These are phyloP conservation scores for Pestalotiopsis sp. DNA, from an alignment of 2,329 filamentous ascomycete species.

Conservation along the genomic window DNA sequence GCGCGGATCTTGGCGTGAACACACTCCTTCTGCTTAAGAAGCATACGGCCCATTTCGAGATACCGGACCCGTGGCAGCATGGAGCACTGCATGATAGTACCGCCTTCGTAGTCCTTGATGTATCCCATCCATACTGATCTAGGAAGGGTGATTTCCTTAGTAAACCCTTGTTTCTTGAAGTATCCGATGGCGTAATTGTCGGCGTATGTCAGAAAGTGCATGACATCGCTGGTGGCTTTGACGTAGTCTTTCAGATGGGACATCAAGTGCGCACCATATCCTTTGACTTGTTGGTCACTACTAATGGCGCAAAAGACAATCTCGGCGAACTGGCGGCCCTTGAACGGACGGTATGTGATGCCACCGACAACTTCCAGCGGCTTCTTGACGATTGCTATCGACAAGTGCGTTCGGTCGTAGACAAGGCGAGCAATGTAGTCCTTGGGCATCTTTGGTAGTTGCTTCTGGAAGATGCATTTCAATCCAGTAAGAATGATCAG, in stretches of 20 bases:
- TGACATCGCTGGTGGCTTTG: conserved; percentile 92
- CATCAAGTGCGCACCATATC: conserved; percentile 97
- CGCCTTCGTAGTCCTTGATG: conserved; percentile 99
- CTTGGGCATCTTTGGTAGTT: conserved; percentile 98
- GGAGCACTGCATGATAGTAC: conserved; percentile 98
- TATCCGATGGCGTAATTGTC: conserved; percentile 99
- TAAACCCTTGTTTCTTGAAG: conserved; percentile 99
- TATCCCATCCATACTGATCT: conserved; percentile 97
- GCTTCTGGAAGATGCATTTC: conserved; percentile 98
- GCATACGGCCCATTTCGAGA: conserved; percentile 88
- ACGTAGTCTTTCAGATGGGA: conserved; percentile 98
- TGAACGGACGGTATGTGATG: conserved; percentile 95
- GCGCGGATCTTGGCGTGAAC: conserved; percentile 94
- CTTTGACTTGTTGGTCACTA: conserved; percentile 97
- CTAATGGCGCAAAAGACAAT: conserved; percentile 99
- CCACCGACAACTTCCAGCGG: conserved; percentile 94
- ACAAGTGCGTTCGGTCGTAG: conserved; percentile 94
- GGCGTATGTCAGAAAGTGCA: conserved; percentile 98
- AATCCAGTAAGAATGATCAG: conserved; percentile 93
- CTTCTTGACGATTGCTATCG: conserved; percentile 96
- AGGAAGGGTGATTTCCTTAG: conserved; percentile 94
- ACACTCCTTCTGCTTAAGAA: conserved; percentile 95
- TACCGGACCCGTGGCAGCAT: conserved; percentile 97
- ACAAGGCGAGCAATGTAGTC: conserved; percentile 98
- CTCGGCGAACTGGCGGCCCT: conserved; percentile 89